Evolutionary conservation across 306 rosid genomes (phyloP), one percentile per base, ranked within the genome.

Genomic region (Vachellia pachyceras): DNA sequence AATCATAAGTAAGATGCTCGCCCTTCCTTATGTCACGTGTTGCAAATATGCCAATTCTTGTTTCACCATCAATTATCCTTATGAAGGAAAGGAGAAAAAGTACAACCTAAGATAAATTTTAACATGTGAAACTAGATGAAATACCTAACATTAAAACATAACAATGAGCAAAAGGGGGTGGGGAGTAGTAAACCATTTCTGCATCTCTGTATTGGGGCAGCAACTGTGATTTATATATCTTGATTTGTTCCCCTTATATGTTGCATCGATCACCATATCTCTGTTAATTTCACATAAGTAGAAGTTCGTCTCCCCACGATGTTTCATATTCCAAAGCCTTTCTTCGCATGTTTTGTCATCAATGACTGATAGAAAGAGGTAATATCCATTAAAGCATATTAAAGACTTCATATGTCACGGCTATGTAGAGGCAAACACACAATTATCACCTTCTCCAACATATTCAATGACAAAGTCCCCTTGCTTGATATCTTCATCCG

Each of bases 121-220:
- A 25, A 23, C 6, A 45, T 40, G n/a, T n/a, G 20, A 74, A n/a
- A 54, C 84, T 72, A 69, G 67, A 72, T 61, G 29, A 77, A 25
- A 71, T 50, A 55, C 9, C 41, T 45, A 44, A 71, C 49, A 78
- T 49, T 61, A 65, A 25, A 6, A 36, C 22, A 82, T 25, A 39
- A 85, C 39, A 42, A 76, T 69, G 86, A 35, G 13, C 41, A 41
- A 58, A 63, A 46, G 70, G 78, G 18, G 85, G 80, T 78, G 86
- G 76, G 75, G n/a, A n/a, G n/a, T 45, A 73, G 72, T 14, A 76
- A 77, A 95, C 99, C 99, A 95, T 91, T 95, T 95, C 84, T 95
- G 99, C 97, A 93, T 95, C 92, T 92, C 97, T 14, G 99, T 95
- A 85, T 95, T 95, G 73, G 99, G 99, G 82, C 90, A 90, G 88